These are phyloP conservation scores for Monosporascus sp. DNA, from an alignment of 2,329 filamentous ascomycete species.

Conservation along the genomic window DNA sequence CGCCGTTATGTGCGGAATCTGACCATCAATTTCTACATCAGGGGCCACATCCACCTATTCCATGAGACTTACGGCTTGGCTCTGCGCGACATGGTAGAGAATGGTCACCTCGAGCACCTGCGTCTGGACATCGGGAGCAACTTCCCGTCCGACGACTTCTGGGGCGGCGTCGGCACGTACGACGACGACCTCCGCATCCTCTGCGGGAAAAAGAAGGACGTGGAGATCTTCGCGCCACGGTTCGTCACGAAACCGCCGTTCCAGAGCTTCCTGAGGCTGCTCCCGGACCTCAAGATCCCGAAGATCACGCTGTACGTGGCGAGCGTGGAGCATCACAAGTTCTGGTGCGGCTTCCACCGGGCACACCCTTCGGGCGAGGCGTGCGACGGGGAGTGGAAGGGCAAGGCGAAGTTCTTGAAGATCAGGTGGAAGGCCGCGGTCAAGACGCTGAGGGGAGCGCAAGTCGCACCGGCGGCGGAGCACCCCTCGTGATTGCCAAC, in stretches of 20 bases:
- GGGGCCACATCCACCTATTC: conserved; percentile 16
- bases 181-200: conserved; percentile 6
- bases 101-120: conserved; percentile 15
- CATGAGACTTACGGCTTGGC: conserved; percentile 11
- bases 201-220: conserved; percentile 4
- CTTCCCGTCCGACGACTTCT: conserved; percentile 21
- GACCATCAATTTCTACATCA: conserved; percentile 16
- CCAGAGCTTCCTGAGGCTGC: conserved; percentile 23
- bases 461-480: not conserved
- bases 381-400: conserved; percentile 18
- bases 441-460: conserved; percentile 9
- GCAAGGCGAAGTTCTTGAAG: conserved; percentile 12
- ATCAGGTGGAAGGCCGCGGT: conserved; percentile 14
- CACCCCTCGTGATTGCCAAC: not conserved
- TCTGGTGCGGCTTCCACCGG: conserved; percentile 24
- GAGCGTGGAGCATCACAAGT: conserved; percentile 14
- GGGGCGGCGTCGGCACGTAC: conserved; percentile 11
- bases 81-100: conserved; percentile 18
- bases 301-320: conserved; percentile 14
- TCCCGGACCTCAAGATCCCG: conserved; percentile 8
- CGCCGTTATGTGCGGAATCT: conserved; percentile 20
- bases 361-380: conserved; percentile 6
- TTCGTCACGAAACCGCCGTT: conserved; percentile 19
- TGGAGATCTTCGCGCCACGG: conserved; percentile 13
- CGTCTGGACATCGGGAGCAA: conserved; percentile 15